Conservation (phyloP, 495 filamentous ascomycete species). For the Evernia prunastri region DNA sequence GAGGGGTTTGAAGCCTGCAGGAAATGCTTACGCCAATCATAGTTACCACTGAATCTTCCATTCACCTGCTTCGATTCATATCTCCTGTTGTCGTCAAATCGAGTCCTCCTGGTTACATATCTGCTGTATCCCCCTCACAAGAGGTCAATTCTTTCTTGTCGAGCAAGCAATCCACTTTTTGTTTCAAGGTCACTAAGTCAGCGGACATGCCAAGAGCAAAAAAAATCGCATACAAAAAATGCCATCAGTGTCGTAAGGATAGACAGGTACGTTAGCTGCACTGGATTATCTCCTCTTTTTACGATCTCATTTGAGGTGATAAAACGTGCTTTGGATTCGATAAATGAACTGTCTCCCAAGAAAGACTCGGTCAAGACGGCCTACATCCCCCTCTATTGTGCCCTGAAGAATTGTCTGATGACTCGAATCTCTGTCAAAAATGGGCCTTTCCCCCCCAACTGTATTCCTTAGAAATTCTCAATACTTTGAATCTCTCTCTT, state of each 20-base stretch:
- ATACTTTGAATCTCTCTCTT: too few relatives aligned
- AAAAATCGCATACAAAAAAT: conserved; percentile 8
- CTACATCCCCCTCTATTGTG: too few relatives aligned
- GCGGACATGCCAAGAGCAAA: conserved; percentile 2
- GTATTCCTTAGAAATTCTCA: too few relatives aligned
- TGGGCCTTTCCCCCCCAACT: too few relatives aligned
- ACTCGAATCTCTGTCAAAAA: too few relatives aligned
- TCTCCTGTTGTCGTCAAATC: neutral
- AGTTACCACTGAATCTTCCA: neutral
- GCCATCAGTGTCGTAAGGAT: conserved; percentile 5
- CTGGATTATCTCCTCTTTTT: too few relatives aligned
- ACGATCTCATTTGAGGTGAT: too few relatives aligned
- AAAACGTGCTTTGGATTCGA: too few relatives aligned
- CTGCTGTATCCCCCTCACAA: neutral
- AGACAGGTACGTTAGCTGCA: too few relatives aligned
- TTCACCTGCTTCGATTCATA: neutral
- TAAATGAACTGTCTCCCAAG: too few relatives aligned
- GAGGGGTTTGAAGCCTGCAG: neutral
- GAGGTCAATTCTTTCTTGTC: neutral
- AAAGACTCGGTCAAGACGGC: too few relatives aligned
- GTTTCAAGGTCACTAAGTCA: neutral
- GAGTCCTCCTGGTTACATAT: neutral
- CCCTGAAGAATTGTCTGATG: too few relatives aligned
- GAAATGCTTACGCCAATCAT: neutral
- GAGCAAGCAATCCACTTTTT: neutral